Base-by-base conservation (phyloP, 192 early-diverging fungal genomes). In the Rhizophagus clarus region DNA sequence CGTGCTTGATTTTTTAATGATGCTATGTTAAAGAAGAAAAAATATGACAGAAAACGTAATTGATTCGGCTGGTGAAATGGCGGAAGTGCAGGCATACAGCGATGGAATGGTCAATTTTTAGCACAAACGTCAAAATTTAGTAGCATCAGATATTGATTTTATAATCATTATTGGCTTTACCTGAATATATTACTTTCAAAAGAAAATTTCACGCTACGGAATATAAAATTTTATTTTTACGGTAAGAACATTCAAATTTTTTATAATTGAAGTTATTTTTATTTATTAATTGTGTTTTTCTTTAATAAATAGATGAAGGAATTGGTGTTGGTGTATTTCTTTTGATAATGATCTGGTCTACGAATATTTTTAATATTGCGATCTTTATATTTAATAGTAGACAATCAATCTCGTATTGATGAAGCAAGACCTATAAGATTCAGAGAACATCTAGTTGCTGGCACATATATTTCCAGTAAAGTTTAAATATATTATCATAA, bases 141-240 rank as follows among this genome's bases (percentile, higher is more conserved):
- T 73, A 83, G 88, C 17, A 83, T 94, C 15, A n/a, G 91, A 93
- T 84, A 89, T 97, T 17, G 94, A 96, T 83, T 88, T 84, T 89
- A 88, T 80, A 90, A 92, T 72, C 88, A 94, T 71, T 93, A 86
- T 83, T 92, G 28, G 90, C 92, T 63, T 84, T 97, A 34, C 96
- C 94, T 1, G 95, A 96, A 61, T 95, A 93, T 85, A 89, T 91
- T 1, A 90, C 88, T 28, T 97, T 95, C 81, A 85, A 89, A 28
- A 94, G 94, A 4, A 88, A 86, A 11, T 89, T 97, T 5, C 91
- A 90, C 84, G 94, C 92, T 3, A 95, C 95, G 0, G 96, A 95
- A 82, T 93, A 94, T 1, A 92, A 92, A 1, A 89, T 94, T 82
- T 89, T 88, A 47, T 95, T 94, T 86, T 93, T 91, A 79, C 77